phyloP scores from a whole-genome alignment of 768 basidiomycete species.

The Hypsizygus marmoreus region DNA sequence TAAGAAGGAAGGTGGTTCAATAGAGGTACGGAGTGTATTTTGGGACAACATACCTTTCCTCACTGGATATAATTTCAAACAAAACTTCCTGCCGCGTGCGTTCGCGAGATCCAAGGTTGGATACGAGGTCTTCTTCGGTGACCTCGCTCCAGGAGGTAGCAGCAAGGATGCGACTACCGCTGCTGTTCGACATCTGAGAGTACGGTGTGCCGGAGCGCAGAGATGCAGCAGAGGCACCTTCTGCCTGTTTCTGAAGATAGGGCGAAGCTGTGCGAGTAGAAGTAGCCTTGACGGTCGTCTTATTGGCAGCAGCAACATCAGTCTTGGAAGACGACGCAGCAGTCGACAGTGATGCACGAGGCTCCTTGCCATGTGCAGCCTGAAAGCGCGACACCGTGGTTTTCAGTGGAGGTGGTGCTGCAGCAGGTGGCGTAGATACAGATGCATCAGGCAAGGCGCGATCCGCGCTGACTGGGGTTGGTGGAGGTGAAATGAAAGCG shows the following conservation, averaged over 20 bases:
- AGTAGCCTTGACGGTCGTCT: conserved; percentile 47
- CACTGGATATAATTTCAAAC: conserved; percentile 95
- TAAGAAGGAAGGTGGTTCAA: conserved; percentile 33
- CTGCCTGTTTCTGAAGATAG: conserved; percentile 48
- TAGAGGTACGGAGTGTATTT: background rate
- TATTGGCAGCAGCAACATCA: conserved; percentile 50
- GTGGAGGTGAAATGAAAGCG: conserved; percentile 82
- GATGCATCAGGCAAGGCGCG: conserved; percentile 53
- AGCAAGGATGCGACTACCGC: conserved; percentile 72
- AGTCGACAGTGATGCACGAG: conserved; percentile 66
- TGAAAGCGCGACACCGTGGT: conserved; percentile 79
- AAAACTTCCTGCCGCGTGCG: conserved; percentile 95
- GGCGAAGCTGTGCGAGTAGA: conserved; percentile 69
- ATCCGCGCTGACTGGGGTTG: conserved; percentile 62
- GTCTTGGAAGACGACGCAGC: conserved; percentile 66
- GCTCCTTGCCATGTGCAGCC: conserved; percentile 68
- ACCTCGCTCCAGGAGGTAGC: conserved; percentile 91
- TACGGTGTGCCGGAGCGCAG: conserved; percentile 82
- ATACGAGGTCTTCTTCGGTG: conserved; percentile 91
- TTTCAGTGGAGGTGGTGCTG: conserved; percentile 45
- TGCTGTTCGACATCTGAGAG: conserved; percentile 69
- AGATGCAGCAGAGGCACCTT: conserved; percentile 61
- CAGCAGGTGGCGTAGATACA: conserved; percentile 27
- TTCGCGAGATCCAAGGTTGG: conserved; percentile 90
- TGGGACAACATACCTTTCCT: conserved; percentile 71